Base-by-base conservation (phyloP, 2,329 filamentous ascomycete species). In the Epichloe coenophiala region DNA sequence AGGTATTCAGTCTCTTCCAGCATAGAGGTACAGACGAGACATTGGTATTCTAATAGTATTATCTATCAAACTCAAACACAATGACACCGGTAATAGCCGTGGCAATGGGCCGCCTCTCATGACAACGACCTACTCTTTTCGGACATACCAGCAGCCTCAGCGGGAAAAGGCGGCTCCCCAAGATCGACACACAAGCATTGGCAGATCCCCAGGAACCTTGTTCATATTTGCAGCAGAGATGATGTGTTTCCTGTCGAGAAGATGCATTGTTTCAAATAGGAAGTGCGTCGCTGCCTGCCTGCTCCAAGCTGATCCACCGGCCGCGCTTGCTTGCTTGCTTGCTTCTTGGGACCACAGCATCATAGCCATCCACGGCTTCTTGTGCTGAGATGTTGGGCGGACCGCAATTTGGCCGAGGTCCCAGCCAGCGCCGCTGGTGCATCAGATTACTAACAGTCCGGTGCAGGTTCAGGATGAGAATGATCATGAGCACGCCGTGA, bases 51-150 rank as follows among this genome's bases (percentile, higher is more conserved):
- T 37, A 4, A n/a, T 17, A 13, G 13, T 13, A 9, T 27, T 19
- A 7, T 19, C 15, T 7, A 33, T 21, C 15, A 13, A 21, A 35
- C 23, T n/a, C 19, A 6, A 31, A 23, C 23, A 36, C 42, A 33
- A 13, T 36, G 37, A 41, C 47, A 36, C 54, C 55, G 50, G 47
- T 38, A 49, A 51, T 56, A 54, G 53, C 54, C 53, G 52, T 49
- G 36, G 38, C 39, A 44, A 27, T 43, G 50, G 50, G 53, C 54
- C 48, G 55, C 51, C 46, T 54, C 45, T 51, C 41, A 27, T 47
- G 36, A 33, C 17, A 40, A 36, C 15, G 27, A 46, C 48, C 48
- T 46, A 45, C 48, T 40, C 37, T 42, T 46, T 39, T 31, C 27
- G 48, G 48, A 37, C 42, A 46, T 23, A n/a, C 17, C 44, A 43